Evolutionary conservation across 2,329 filamentous ascomycete species (phyloP).

Genomic region (Paracamarosporium sp.): DNA sequence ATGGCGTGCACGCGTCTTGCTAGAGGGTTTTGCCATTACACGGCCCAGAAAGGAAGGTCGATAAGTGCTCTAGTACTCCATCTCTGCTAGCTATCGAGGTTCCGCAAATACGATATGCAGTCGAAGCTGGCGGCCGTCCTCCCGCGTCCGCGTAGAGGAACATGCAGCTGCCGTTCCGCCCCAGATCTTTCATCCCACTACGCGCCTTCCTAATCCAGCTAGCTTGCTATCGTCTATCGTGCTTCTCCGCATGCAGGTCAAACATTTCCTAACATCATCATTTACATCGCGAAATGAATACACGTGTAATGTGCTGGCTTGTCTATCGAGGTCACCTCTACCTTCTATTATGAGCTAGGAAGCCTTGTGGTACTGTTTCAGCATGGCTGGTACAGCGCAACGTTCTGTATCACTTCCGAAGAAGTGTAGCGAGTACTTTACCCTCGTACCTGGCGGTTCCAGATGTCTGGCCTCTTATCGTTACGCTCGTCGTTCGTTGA

Average conservation of each 20-base stretch:
- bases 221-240: conserved; percentile 2
- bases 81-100: background rate
- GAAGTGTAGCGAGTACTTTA: background rate
- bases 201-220: conserved; percentile 1
- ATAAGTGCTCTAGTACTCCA: background rate
- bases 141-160: background rate
- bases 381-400: background rate
- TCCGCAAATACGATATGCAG: background rate
- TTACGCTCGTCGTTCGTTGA: background rate
- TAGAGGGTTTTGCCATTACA: background rate
- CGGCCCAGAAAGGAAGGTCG: conserved; percentile 5
- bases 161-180: background rate
- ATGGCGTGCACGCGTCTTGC: background rate
- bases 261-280: conserved; percentile 1
- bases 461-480: conserved; percentile 5
- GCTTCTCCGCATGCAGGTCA: conserved; percentile 3
- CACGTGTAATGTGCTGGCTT: background rate
- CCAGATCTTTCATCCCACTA: background rate
- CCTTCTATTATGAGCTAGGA: background rate
- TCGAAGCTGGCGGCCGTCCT: background rate
- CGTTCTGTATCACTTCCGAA: background rate
- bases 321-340: background rate
- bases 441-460: background rate
- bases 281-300: background rate
- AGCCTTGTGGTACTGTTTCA: background rate